Percentiles rank a stretch among this genome's conserved stretches.
Evolutionary conservation across 2,329 filamentous ascomycete species (phyloP).

Genomic region (Alternaria gansuensis): DNA sequence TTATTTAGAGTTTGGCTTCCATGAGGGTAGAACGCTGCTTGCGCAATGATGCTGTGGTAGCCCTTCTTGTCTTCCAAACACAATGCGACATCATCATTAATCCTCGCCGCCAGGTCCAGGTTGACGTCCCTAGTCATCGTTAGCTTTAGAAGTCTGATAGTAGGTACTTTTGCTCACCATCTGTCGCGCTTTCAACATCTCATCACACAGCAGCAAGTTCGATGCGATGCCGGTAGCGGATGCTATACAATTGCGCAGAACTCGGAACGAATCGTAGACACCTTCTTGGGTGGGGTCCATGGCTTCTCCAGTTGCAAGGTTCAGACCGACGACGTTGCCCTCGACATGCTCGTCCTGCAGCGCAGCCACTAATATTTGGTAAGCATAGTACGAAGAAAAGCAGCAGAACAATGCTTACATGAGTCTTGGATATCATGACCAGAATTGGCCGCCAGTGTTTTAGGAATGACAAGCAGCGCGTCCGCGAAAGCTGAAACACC

Average conservation of each 20-base stretch:
- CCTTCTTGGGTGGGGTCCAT: constrained; percentile 96
- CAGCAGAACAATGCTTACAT: constrained; percentile 64
- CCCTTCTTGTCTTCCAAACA: neutral
- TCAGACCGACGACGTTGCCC: constrained; percentile 85
- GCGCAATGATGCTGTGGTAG: constrained; percentile 4
- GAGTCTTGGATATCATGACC: constrained; percentile 97
- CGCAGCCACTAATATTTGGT: constrained; percentile 70
- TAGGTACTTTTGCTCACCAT: constrained; percentile 66
- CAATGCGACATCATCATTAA: constrained; percentile 17
- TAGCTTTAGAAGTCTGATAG: constrained; percentile 4
- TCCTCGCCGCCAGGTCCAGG: constrained; percentile 38
- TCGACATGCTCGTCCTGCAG: constrained; percentile 87
- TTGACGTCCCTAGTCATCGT: constrained; percentile 40
- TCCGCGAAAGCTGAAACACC: constrained; percentile 95
- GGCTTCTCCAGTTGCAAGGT: constrained; percentile 84
- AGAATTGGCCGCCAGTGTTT: constrained; percentile 94
- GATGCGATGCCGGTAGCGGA: constrained; percentile 95
- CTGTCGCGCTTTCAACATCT: constrained; percentile 96
- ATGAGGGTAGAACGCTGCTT: constrained; percentile 2
- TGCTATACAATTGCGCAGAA: constrained; percentile 90
- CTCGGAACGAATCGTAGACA: constrained; percentile 95
- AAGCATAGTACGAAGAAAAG: constrained; percentile 23
- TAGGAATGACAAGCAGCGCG: constrained; percentile 92
- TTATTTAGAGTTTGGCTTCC: constrained; percentile 14
- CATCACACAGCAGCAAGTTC: constrained; percentile 93